These are phyloP conservation scores for Lippia alba DNA, from an alignment of 305 asterid species.

Conservation along the genomic window DNA sequence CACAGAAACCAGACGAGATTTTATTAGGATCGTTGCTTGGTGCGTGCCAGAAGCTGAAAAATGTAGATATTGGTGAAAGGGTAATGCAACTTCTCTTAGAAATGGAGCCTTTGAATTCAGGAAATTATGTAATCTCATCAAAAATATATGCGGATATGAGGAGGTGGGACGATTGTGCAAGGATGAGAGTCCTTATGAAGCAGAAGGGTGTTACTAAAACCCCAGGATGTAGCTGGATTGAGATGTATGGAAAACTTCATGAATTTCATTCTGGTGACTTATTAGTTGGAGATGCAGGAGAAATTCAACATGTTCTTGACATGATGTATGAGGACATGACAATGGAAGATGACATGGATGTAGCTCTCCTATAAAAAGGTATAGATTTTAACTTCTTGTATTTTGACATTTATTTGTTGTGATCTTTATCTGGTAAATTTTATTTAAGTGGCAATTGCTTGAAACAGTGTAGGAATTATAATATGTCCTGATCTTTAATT, in stretches of 20 bases:
- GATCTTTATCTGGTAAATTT: constrained; percentile 3
- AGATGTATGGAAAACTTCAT: constrained; percentile 63
- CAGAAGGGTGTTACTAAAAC: constrained; percentile 73
- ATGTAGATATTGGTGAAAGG: constrained; percentile 67
- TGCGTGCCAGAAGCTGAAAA: constrained; percentile 75
- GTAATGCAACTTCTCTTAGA: constrained; percentile 65
- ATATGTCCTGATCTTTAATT: not conserved
- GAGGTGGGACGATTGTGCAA: constrained; percentile 84
- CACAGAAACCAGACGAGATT: constrained; percentile 79
- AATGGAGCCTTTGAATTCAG: constrained; percentile 78
- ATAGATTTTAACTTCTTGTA: not conserved
- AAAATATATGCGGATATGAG: constrained; percentile 69
- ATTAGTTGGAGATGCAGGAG: constrained; percentile 44
- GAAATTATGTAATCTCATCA: constrained; percentile 72
- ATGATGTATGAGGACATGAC: constrained; percentile 61
- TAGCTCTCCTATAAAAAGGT: constrained; percentile 21
- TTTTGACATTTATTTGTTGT: not conserved
- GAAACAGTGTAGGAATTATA: not conserved
- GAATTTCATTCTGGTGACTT: constrained; percentile 77
- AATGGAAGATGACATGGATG: constrained; percentile 32
- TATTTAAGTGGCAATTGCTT: constrained; percentile 1
- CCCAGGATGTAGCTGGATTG: constrained; percentile 92
- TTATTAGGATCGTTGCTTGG: constrained; percentile 74
- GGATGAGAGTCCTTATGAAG: constrained; percentile 70
- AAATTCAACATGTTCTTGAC: constrained; percentile 53